These are phyloP conservation scores for Pythium dissimile DNA, from an alignment of 352 stramenopile genomes.

Conservation along the genomic window DNA sequence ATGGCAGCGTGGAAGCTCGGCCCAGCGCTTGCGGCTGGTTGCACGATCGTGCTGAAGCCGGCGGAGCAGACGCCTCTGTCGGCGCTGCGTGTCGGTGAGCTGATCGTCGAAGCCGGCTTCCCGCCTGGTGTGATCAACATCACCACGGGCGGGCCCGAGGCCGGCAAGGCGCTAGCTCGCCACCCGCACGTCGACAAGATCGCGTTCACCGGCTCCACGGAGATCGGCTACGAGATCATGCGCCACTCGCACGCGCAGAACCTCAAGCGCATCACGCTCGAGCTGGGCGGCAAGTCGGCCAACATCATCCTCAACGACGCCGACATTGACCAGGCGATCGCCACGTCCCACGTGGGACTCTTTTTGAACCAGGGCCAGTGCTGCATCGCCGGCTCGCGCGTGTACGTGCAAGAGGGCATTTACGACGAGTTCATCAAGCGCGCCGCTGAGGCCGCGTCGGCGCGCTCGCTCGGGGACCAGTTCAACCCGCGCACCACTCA, in stretches of 20 bases:
- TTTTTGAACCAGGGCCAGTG: constrained; percentile 82
- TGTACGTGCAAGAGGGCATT: constrained; percentile 71
- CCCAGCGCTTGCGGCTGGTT: constrained; percentile 90
- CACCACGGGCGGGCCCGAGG: constrained; percentile 45
- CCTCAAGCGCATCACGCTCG: constrained; percentile 60
- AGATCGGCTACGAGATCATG: constrained; percentile 77
- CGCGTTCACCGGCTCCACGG: constrained; percentile 66
- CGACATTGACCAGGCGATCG: constrained; percentile 68
- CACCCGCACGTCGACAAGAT: constrained; percentile 79
- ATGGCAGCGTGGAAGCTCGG: constrained; percentile 78
- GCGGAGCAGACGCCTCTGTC: constrained; percentile 91
- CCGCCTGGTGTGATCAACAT: constrained; percentile 67
- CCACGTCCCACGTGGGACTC: constrained; percentile 73
- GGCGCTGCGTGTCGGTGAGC: constrained; percentile 64
- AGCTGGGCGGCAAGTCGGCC: constrained; percentile 90
- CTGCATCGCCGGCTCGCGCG: constrained; percentile 67
- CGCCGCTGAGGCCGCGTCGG: constrained; percentile 40
- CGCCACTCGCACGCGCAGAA: constrained; percentile 36
- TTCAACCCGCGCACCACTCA: constrained; percentile 39
- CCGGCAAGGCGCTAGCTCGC: constrained; percentile 52
- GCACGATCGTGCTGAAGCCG: constrained; percentile 93
- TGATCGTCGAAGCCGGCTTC: constrained; percentile 62
- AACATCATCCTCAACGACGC: constrained; percentile 77
- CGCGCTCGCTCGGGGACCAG: constrained; percentile 58
- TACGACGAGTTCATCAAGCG: constrained; percentile 59